Percentiles rank a stretch among this genome's conserved stretches.
phyloP scores from a whole-genome alignment of 371 early-diverging fungal genomes.

The Actinomortierella ambigua region DNA sequence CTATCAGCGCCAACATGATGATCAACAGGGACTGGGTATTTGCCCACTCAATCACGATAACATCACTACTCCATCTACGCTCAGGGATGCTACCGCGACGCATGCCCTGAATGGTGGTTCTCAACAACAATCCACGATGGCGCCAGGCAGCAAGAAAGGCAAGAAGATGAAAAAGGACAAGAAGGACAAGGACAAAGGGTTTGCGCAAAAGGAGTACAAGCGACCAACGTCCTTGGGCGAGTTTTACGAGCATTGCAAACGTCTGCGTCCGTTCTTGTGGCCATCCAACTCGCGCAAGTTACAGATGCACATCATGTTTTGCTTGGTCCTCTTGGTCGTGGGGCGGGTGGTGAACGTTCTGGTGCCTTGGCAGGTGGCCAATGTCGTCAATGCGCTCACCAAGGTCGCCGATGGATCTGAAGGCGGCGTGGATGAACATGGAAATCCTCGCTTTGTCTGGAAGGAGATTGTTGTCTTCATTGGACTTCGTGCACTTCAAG shows the following conservation, averaged over 20 bases:
- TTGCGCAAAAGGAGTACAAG: slow-evolving; percentile 40
- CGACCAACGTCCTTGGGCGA: slow-evolving; percentile 50
- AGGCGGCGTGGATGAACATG: slow-evolving; percentile 27
- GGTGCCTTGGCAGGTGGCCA: slow-evolving; percentile 81
- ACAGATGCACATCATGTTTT: slow-evolving; percentile 72
- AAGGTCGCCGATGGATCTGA: slow-evolving; percentile 44
- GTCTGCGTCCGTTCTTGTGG: slow-evolving; percentile 86
- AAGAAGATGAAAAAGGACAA: slow-evolving; percentile 11
- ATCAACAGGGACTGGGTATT: slow-evolving; percentile 6
- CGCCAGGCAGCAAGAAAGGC: neutral
- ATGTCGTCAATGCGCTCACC: slow-evolving; percentile 71
- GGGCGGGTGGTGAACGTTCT: slow-evolving; percentile 84
- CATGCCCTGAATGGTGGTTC: slow-evolving; percentile 3
- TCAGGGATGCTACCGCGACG: slow-evolving; percentile 18
- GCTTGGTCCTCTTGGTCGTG: slow-evolving; percentile 65
- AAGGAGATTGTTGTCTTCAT: slow-evolving; percentile 72
- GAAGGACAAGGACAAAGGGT: slow-evolving; percentile 1
- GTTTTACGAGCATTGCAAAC: slow-evolving; percentile 59
- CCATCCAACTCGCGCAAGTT: slow-evolving; percentile 70
- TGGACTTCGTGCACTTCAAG: slow-evolving; percentile 75
- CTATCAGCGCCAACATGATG: too few relatives aligned
- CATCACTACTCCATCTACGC: slow-evolving; percentile 6
- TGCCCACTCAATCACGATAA: neutral
- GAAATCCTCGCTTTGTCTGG: slow-evolving; percentile 57
- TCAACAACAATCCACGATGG: neutral